Evolutionary conservation across 257 asterid genomes (phyloP), one percentile per base, ranked within the genome.

Genomic region (Ajuga chamaepitys): DNA sequence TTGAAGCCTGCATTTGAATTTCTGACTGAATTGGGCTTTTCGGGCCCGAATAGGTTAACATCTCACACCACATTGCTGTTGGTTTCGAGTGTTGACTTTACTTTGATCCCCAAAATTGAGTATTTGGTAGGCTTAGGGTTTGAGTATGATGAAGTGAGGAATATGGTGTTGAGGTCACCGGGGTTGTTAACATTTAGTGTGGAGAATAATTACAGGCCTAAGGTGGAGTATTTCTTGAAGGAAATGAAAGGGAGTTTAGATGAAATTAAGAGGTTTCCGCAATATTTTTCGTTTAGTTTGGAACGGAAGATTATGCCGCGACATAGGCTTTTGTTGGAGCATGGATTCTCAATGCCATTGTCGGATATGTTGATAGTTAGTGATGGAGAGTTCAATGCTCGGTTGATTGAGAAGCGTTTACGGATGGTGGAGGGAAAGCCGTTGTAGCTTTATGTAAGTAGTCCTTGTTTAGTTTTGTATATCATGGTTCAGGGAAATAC

Each of bases 121-220:
- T 93, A 66, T 75, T 72, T 89, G 63, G 28, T 74, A 44, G 79
- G 80, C 0, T 74, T 87, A 72, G 97, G 97, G 44, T 78, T 89
- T 16, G 78, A 67, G 32, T 70, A 66, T n/a, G 72, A 56, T 3
- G 96, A 81, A 3, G 96, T 92, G 40, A 75, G 67, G 70, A 72
- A 75, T 10, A 89, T 92, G 97, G 86, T 92, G 55, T 24, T 89
- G 74, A 79, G 97, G 63, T 92, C 91, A 4, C 98, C 98, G 20
- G 95, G 91, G 30, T 69, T 92, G 81, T 72, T 92, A 81, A 92
- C 95, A 17, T 89, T 79, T 55, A 92, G 98, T 40, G 74, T 92
- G 65, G 96, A 92, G 83, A 86, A 81, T 16, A 92, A 92, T 68
- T 92, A 56, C 34, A 75, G 58, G 80, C 98, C 95, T 0, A 92